Evolutionary conservation across 306 rosid species (phyloP), one percentile per base, ranked within the genome.

Genomic region (Cicer chorassanicum): DNA sequence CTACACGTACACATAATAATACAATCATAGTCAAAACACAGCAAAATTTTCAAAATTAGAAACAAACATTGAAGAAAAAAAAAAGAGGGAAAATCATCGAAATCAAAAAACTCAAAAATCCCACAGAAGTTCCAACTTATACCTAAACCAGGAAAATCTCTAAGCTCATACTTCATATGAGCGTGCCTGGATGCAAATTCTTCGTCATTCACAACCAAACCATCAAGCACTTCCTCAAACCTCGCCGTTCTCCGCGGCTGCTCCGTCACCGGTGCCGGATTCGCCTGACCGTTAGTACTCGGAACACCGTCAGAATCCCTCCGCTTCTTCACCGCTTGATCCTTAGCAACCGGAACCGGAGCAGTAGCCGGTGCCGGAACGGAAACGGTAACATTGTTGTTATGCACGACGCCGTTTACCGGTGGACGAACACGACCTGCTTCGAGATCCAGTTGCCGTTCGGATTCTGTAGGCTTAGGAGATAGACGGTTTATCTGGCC

Each of bases 81-180:
- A 9, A 15, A 39, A 15, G 4, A 40, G 15, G 11, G 7, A 6
- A 70, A 49, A 70, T 18, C 40, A 54, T 40, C 18, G 8, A 53
- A 79, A 51, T 48, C n/a, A 29, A 60, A 8, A 61, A 59, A 59
- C 24, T 18, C 9, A n/a, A 6, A 72, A 34, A 46, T 38, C 36
- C 36, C 8, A 73, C 1, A 3, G 59, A 4, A 4, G 9, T 18
- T 45, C 5, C 8, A 21, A 62, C 9, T 21, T 7, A 55, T 73
- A 92, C 99, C 99, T 55, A 95, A 79, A 63, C 98, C 99, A 51
- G 97, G 99, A 8, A 89, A 84, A 74, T 92, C 99, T 86, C 99
- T 85, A 54, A 92, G 96, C 73, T 89, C 93, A 78, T 92, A 95
- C 87, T 87, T 95, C 89, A 92, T 87, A 75, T 85, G 97, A 7